phyloP scores from a whole-genome alignment of 176 grass and related monocot species.

The Carex littledalei region DNA sequence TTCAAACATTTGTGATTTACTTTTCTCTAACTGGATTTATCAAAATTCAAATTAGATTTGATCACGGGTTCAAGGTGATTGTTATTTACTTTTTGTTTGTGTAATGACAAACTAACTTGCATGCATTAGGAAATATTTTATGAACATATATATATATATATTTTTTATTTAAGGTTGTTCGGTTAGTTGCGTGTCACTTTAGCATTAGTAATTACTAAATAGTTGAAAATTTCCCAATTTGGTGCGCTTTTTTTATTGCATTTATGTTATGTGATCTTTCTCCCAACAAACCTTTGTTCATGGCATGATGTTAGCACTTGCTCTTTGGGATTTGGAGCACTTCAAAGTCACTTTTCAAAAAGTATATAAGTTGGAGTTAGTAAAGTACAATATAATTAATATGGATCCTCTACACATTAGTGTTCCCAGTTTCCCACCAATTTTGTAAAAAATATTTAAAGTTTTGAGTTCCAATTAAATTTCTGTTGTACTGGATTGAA shows the following conservation, averaged over 20 bases:
- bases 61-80: not conserved
- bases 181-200: not conserved
- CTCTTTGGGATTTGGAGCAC: not conserved
- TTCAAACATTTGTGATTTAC: not conserved
- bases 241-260: not conserved
- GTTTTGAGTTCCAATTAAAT: not conserved
- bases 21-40: not conserved
- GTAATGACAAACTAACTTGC: not conserved
- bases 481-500: not conserved
- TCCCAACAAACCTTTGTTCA: not conserved
- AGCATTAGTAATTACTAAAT: not conserved
- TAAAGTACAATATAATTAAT: not conserved
- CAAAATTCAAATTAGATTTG: not conserved
- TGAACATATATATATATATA: not conserved
- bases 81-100: not conserved
- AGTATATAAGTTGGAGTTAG: not conserved
- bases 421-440: not conserved
- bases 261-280: not conserved
- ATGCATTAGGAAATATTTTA: not conserved
- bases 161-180: not conserved
- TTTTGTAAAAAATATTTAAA: not conserved
- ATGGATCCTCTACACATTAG: not conserved
- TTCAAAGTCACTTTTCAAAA: slow-evolving; percentile 1
- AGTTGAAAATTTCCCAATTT: slow-evolving; percentile 5
- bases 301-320: not conserved